Conservation (phyloP, 768 basidiomycete species). For the Trametes elegans region DNA sequence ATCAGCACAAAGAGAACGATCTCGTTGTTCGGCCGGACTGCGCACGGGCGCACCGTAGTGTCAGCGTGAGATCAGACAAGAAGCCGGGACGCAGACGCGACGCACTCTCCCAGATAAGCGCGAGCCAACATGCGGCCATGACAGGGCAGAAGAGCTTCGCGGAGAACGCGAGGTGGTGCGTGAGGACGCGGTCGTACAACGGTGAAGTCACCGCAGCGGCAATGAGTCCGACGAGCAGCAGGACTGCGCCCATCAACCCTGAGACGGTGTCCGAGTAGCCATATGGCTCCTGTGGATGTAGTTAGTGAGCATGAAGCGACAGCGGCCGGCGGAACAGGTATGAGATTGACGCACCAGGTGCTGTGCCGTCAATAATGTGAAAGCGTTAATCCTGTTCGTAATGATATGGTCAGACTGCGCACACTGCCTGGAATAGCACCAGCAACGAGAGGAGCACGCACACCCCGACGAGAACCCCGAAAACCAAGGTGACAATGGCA, state of each 20-base stretch:
- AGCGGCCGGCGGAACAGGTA: neutral
- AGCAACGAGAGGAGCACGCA: constrained; percentile 40
- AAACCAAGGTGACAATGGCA: constrained; percentile 51
- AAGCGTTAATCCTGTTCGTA: constrained; percentile 50
- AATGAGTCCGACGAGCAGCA: constrained; percentile 70
- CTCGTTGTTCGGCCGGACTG: constrained; percentile 62
- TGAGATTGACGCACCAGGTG: constrained; percentile 57
- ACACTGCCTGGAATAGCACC: neutral
- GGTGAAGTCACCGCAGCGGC: constrained; percentile 69
- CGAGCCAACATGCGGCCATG: constrained; percentile 63
- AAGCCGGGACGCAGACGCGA: neutral
- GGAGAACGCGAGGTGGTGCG: constrained; percentile 62
- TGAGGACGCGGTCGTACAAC: constrained; percentile 80
- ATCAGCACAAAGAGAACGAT: constrained; percentile 65
- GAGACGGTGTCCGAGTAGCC: constrained; percentile 68
- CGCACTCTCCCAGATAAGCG: constrained; percentile 79
- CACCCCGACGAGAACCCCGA: constrained; percentile 66
- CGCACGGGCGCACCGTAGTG: neutral
- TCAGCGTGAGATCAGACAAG: neutral
- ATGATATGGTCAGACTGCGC: neutral
- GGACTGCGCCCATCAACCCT: constrained; percentile 67
- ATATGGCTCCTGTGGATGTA: constrained; percentile 51
- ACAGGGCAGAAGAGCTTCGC: constrained; percentile 60
- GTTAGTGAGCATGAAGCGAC: neutral
- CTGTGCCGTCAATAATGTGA: constrained; percentile 65